Conservation (phyloP, 352 stramenopile species). For the Pythium sp. region DNA sequence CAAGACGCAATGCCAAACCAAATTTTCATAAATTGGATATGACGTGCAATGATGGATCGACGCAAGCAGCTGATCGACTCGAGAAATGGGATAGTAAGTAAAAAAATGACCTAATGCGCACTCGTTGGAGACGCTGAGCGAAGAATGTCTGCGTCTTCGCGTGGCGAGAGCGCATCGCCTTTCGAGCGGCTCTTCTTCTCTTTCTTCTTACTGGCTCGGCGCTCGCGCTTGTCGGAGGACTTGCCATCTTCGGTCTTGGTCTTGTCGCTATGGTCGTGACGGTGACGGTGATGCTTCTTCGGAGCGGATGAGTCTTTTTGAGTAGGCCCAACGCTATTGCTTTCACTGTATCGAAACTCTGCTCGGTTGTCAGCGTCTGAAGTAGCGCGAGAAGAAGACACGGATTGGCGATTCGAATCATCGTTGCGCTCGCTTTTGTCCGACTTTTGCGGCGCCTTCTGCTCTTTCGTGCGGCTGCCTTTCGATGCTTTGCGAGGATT, state of each 20-base stretch:
- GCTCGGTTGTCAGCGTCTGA: not conserved
- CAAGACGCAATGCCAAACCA: not conserved
- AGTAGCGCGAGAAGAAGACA: not conserved
- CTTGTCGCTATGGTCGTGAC: not conserved
- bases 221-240: constrained; percentile 14
- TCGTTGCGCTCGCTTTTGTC: constrained; percentile 6
- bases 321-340: constrained; percentile 6
- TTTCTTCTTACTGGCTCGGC: constrained; percentile 20
- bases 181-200: constrained; percentile 17
- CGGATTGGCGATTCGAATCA: constrained; percentile 19
- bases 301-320: not conserved
- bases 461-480: constrained; percentile 12
- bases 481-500: constrained; percentile 27
- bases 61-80: not conserved
- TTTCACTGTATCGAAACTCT: constrained; percentile 15
- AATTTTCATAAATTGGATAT: not conserved
- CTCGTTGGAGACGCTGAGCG: constrained; percentile 12
- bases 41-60: not conserved
- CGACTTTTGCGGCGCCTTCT: not conserved
- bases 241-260: constrained; percentile 1
- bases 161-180: not conserved
- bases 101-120: constrained; percentile 5
- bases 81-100: not conserved
- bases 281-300: not conserved
- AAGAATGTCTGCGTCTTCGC: not conserved